A percentile compares a stretch with the other conserved stretches of the same genome.
These are phyloP conservation scores for Bacidia gigantensis DNA, from an alignment of 495 filamentous ascomycete species.

Conservation along the genomic window DNA sequence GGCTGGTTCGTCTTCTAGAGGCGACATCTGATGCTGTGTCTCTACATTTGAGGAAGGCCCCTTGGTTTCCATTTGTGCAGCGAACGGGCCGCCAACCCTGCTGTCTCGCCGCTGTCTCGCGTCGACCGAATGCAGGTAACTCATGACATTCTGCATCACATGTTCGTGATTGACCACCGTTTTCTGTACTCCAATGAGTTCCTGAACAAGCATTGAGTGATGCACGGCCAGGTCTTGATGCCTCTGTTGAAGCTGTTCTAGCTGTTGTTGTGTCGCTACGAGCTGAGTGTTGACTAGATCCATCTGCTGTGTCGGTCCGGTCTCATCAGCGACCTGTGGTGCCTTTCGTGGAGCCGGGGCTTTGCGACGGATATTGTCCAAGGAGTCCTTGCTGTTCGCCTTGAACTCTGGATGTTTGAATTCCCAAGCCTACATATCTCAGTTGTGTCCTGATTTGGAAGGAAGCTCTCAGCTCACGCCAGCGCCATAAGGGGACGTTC, in stretches of 20 bases:
- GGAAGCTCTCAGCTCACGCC: conserved; percentile 47
- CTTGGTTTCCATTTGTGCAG: conserved; percentile 14
- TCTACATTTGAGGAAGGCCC: conserved; percentile 18
- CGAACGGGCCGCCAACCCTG: conserved; percentile 38
- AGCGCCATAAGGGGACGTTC: conserved; percentile 78
- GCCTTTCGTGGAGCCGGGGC: conserved; percentile 83
- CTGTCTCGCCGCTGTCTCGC: conserved; percentile 50
- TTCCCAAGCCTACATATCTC: conserved; percentile 65
- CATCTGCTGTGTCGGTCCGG: conserved; percentile 75
- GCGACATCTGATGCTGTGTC: conserved; percentile 28
- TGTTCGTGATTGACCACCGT: conserved; percentile 71
- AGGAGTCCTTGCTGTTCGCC: conserved; percentile 84
- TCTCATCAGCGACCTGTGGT: conserved; percentile 48
- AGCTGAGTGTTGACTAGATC: conserved; percentile 79
- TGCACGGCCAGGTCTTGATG: conserved; percentile 76
- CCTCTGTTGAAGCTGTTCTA: conserved; percentile 71
- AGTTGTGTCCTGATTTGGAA: background rate
- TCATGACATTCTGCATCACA: conserved; percentile 64
- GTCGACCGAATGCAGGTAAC: conserved; percentile 51
- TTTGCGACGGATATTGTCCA: conserved; percentile 94
- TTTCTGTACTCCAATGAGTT: conserved; percentile 79
- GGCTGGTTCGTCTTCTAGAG: conserved; percentile 56
- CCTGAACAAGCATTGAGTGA: conserved; percentile 75
- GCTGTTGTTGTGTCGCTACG: conserved; percentile 79
- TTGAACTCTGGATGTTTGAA: conserved; percentile 98